Evolutionary conservation across 2,329 filamentous ascomycete species (phyloP), one percentile per base, ranked within the genome.

Genomic region (Paramyrothecium roridum): DNA sequence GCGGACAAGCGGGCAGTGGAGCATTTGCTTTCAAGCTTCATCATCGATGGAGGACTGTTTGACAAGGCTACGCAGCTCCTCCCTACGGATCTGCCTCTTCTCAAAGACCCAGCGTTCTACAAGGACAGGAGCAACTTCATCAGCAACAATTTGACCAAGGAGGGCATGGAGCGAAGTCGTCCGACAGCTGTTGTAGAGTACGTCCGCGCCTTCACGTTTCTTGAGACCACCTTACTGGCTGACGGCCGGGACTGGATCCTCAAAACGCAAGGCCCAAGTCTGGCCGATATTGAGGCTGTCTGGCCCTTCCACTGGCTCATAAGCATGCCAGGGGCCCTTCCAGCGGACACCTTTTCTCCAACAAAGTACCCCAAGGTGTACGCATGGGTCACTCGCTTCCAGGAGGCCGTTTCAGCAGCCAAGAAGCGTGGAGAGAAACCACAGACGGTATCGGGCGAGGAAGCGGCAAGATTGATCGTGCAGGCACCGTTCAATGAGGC

Each of bases 231-330:
- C 1, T 67, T 90, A 53, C 74, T 92, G 6, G 80, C 76, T 1
- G 87, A 91, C 70, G 86, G 83, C n/a, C 76, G 87, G 54, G 67
- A 79, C 3, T 91, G 87, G 87, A 70, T 91, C 10, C 70, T 87
- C 13, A 76, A 73, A 12, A 81, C 77, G 1, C 64, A 77, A 3
- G 67, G 69, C 19, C 83, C 85, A 2, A 78, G 75, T 1, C 67
- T 90, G 58, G 85, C 82, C 3, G 89, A 92, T 67, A 84, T 91
- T 57, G 85, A 91, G 71, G 84, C 81, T 47, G 72, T 88, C 13
- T 90, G 85, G 85, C 78, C 81, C 0, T 79, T 91, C 60, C 80
- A 87, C 68, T 91, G 88, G 88, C 69, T 90, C 2, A 67, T 71
- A 3, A 72, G 70, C 12, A 73, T 89, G 49, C 79, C 79, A 13